Base-by-base conservation (phyloP, 139 green algal genomes). In the Volvox africanus region DNA sequence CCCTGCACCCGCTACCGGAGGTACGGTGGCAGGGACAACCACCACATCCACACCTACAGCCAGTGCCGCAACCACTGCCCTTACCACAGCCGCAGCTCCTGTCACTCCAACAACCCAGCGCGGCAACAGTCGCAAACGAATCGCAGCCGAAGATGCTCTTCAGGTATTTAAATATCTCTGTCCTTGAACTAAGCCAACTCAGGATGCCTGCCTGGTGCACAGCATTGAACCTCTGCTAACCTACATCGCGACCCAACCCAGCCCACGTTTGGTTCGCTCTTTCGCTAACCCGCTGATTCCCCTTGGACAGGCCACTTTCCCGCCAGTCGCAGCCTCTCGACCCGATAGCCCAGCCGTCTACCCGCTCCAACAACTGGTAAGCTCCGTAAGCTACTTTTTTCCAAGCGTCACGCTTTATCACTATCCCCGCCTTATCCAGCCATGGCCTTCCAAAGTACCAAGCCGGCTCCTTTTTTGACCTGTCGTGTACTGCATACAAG, bases 41-140 rank as follows among this genome's bases (percentile, higher is more conserved):
- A 75, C 44, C 44, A 55, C 44, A 55, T 55, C 44, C 44, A 55
- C 44, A 55, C 5, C 65, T 24, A 24, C 62, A 19, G 17, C 62
- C 62, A 19, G 62, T 19, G 17, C 62, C 62, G 62, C 17, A 17
- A 17, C 62, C 62, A 69, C 62, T 26, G 17, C 69, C 20, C 24
- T 78, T 11, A 26, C 71, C 71, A 20, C 33, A n/a, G 14, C 33
- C 71, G 19, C 11, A 37, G 71, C 71, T 2, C 65, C 65, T n/a
- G 71, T 20, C 19, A n/a, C 71, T 20, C 14, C 71, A 2, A 79
- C 28, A 20, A n/a, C 71, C 16, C 71, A 1, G 71, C 65, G 65
- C 65, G 24, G 32, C 76, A 68, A 44, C 36, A 84, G 78, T 11
- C 78, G 78, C 78, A 84, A 84, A 17, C 78, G 78, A 17, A 33